A percentile compares a stretch with the other conserved stretches of the same genome.
Conservation (phyloP, 108 stramenopile genomes). For the Nitzschia inconspicua region DNA sequence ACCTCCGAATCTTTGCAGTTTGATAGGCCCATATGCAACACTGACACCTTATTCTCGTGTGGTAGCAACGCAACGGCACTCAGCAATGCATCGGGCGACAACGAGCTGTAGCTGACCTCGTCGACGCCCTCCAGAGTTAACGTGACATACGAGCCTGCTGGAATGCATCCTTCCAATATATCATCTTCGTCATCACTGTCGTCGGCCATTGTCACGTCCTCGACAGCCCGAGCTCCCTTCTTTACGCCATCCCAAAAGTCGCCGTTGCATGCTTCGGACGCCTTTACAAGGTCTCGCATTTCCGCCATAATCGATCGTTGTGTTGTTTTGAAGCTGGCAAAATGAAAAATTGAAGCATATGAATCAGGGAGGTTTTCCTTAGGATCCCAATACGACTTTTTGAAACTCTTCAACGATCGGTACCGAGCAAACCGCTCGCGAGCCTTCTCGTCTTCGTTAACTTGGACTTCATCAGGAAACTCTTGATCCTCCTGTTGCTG, state of each 20-base stretch:
- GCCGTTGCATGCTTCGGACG: constrained; percentile 36
- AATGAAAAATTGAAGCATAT: constrained; percentile 93
- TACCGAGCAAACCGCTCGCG: constrained; percentile 94
- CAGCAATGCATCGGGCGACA: constrained; percentile 57
- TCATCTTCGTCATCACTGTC: constrained; percentile 55
- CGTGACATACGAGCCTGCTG: constrained; percentile 85
- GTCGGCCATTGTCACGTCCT: constrained; percentile 29
- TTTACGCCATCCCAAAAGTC: constrained; percentile 31
- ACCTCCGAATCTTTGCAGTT: constrained; percentile 21
- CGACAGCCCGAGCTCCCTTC: constrained; percentile 11
- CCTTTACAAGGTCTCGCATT: constrained; percentile 58
- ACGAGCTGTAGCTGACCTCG: constrained; percentile 29
- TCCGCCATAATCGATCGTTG: constrained; percentile 76
- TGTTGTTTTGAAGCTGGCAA: constrained; percentile 84
- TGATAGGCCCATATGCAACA: constrained; percentile 93
- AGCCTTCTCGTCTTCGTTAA: constrained; percentile 84
- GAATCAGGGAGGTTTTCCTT: constrained; percentile 95
- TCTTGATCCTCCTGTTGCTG: constrained; percentile 83
- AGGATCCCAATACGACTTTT: constrained; percentile 93
- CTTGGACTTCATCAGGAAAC: constrained; percentile 98
- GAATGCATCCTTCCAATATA: constrained; percentile 73
- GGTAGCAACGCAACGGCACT: constrained; percentile 81
- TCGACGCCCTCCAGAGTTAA: constrained; percentile 77
- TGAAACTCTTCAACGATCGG: constrained; percentile 91
- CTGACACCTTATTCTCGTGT: constrained; percentile 94